These are phyloP conservation scores for Gelatoporia subvermispora DNA, from an alignment of 768 basidiomycete genomes.

Conservation along the genomic window DNA sequence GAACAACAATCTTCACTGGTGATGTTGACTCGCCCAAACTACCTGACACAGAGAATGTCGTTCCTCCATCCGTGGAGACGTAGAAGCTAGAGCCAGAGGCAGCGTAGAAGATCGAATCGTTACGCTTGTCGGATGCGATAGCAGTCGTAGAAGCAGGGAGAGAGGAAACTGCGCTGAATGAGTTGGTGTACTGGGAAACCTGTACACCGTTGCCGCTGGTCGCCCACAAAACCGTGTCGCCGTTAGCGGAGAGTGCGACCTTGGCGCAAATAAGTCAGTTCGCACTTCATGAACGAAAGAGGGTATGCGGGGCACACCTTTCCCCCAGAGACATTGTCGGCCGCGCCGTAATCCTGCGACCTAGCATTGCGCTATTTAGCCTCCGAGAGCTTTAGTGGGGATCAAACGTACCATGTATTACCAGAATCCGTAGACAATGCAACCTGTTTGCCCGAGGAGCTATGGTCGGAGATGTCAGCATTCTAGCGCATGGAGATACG, in stretches of 20 bases:
- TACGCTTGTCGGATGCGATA: conserved; percentile 61
- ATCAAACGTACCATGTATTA: conserved; percentile 38
- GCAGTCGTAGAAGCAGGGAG: conserved; percentile 44
- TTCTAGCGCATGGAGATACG: background rate
- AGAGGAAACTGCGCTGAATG: conserved; percentile 45
- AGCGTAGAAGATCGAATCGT: conserved; percentile 54
- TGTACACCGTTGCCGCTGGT: conserved; percentile 43
- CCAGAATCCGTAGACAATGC: conserved; percentile 54
- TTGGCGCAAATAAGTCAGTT: conserved; percentile 3
- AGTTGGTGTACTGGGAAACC: conserved; percentile 45
- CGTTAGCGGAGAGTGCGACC: conserved; percentile 45
- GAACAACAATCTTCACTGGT: conserved; percentile 48
- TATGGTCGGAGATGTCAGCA: conserved; percentile 12
- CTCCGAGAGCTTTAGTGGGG: background rate
- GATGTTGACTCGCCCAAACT: conserved; percentile 44
- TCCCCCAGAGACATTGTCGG: conserved; percentile 35
- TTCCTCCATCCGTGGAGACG: conserved; percentile 51
- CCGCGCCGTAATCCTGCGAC: conserved; percentile 51
- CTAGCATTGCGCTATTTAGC: conserved; percentile 16
- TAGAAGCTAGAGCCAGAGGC: conserved; percentile 54
- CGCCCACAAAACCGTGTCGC: conserved; percentile 54
- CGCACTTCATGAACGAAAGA: background rate
- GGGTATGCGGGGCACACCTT: background rate
- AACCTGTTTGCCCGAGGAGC: conserved; percentile 46
- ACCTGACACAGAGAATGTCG: conserved; percentile 42